Conservation (phyloP, 208 protist genomes). For the Wallacemonas sp. region DNA sequence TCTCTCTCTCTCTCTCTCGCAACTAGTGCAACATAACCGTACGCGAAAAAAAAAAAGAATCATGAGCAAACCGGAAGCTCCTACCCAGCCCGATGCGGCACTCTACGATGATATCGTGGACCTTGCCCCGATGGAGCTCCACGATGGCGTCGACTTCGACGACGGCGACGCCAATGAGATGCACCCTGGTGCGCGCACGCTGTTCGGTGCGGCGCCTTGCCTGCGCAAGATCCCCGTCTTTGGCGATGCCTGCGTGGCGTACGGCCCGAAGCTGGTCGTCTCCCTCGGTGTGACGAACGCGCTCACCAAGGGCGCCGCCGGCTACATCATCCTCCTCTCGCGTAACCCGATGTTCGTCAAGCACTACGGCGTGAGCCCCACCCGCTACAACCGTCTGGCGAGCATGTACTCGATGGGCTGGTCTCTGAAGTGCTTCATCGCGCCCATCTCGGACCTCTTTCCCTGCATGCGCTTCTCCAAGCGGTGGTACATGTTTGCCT, state of each 20-base stretch:
- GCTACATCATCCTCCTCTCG: slow-evolving; percentile 18
- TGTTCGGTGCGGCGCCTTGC: slow-evolving; percentile 22
- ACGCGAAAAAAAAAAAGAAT: too few species aligned
- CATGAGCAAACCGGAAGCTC: neutral
- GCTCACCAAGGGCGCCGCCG: slow-evolving; percentile 25
- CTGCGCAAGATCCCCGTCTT: slow-evolving; percentile 24
- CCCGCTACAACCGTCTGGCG: slow-evolving; percentile 23
- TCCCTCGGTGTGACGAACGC: slow-evolving; percentile 27
- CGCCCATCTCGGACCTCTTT: slow-evolving; percentile 32
- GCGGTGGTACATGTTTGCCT: slow-evolving; percentile 38
- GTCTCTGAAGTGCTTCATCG: slow-evolving; percentile 41
- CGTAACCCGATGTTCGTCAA: slow-evolving; percentile 25
- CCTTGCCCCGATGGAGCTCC: neutral
- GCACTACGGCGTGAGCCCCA: slow-evolving; percentile 14
- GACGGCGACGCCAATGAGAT: neutral
- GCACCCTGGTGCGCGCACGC: slow-evolving; percentile 23
- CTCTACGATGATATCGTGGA: neutral
- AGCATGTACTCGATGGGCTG: slow-evolving; percentile 34
- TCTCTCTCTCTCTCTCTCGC: too few species aligned
- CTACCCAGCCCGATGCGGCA: neutral
- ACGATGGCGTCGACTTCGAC: neutral
- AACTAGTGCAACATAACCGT: too few species aligned
- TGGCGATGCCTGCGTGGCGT: slow-evolving; percentile 12
- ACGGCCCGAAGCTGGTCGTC: slow-evolving; percentile 21
- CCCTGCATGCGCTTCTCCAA: slow-evolving; percentile 35